Evolutionary conservation across 257 asterid species (phyloP).

Genomic region (Solanum pimpinellifolium): DNA sequence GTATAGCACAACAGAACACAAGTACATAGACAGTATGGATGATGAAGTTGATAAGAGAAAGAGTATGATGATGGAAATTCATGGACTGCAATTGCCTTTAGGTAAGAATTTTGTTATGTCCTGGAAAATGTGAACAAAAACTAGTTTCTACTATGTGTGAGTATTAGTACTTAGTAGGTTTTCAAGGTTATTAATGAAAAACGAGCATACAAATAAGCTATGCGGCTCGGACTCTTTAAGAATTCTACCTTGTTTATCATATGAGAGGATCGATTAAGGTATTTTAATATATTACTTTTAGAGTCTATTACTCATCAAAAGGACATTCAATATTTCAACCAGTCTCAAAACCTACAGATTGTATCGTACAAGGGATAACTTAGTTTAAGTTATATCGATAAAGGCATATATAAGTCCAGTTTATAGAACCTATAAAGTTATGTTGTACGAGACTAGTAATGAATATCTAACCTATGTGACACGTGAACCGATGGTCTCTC

Average conservation of each 20-base stretch:
- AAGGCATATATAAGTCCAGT: neutral
- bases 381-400: neutral
- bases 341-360: too few relatives aligned
- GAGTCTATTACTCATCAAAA: too few relatives aligned
- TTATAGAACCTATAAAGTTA: neutral
- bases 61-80: neutral
- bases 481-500: too few relatives aligned
- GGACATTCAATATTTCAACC: too few relatives aligned
- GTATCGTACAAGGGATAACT: neutral
- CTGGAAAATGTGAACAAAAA: neutral
- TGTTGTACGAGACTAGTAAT: accelerated
- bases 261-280: too few relatives aligned
- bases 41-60: neutral
- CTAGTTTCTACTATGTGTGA: neutral
- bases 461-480: too few relatives aligned
- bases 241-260: too few relatives aligned
- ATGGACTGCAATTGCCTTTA: neutral
- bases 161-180: neutral
- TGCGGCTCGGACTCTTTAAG: too few relatives aligned
- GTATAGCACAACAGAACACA: neutral
- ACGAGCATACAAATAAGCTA: neutral
- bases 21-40: neutral
- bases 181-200: neutral
- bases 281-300: too few relatives aligned
- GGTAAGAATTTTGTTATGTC: neutral